Percentiles rank a stretch among this genome's conserved stretches.
These are phyloP conservation scores for Chlorella ohadii DNA, from an alignment of 139 green algal genomes.

Conservation along the genomic window DNA sequence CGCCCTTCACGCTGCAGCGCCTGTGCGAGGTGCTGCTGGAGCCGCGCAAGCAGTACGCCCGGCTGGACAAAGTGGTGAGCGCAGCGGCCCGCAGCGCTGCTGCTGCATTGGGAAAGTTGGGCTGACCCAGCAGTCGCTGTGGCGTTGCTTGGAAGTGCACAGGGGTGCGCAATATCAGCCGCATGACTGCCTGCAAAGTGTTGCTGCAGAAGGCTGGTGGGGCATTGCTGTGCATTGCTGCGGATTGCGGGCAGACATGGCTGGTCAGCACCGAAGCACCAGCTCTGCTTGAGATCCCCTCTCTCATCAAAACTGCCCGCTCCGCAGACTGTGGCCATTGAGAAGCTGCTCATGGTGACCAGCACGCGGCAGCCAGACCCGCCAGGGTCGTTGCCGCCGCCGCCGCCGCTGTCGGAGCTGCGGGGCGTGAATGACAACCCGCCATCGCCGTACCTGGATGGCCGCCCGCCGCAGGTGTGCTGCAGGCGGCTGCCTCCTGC, in stretches of 20 bases:
- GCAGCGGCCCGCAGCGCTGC: neutral
- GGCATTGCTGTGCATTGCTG: too few species aligned
- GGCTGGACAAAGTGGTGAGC: constrained; percentile 70
- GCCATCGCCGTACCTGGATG: constrained; percentile 27
- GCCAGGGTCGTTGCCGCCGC: constrained; percentile 13
- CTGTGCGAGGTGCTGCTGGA: constrained; percentile 81
- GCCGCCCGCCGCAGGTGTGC: neutral
- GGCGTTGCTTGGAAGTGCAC: too few species aligned
- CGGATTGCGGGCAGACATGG: too few species aligned
- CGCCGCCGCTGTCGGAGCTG: constrained; percentile 32
- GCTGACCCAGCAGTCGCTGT: too few species aligned
- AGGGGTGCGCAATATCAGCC: too few species aligned
- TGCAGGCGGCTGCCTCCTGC: too few species aligned
- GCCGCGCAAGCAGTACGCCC: constrained; percentile 74
- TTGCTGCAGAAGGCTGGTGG: neutral
- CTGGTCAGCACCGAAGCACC: too few species aligned
- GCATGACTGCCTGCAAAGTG: too few species aligned
- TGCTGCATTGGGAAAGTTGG: too few species aligned
- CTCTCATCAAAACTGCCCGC: neutral
- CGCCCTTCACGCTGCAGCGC: constrained; percentile 82
- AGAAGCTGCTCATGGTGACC: constrained; percentile 70
- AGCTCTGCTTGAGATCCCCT: too few species aligned
- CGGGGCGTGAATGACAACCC: constrained; percentile 63
- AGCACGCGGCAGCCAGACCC: constrained; percentile 30
- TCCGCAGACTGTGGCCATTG: constrained; percentile 53